Conservation (phyloP, 2,329 filamentous ascomycete species). For the Calonectria hongkongensis region DNA sequence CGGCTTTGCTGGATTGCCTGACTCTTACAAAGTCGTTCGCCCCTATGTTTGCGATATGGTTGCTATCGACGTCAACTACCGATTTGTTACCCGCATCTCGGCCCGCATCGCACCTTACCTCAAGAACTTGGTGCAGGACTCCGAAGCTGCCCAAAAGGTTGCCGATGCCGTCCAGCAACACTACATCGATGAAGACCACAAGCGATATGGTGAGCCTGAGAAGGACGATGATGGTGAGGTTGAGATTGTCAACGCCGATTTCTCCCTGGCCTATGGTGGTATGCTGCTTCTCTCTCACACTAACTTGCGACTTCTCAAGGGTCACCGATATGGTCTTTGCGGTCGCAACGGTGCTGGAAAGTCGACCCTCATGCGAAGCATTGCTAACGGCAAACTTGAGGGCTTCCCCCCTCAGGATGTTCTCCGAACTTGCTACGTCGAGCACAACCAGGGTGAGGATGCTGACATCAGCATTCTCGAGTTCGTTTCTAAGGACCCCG, state of each 20-base stretch:
- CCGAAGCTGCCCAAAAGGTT: conserved; percentile 77
- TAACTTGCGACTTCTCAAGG: conserved; percentile 94
- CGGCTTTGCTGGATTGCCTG: conserved; percentile 75
- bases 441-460: conserved; percentile 99
- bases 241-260: conserved; percentile 98
- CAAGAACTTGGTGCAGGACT: conserved; percentile 78
- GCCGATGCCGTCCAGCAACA: conserved; percentile 84
- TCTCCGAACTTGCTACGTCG: conserved; percentile 96
- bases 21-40: conserved; percentile 80
- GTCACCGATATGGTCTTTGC: conserved; percentile 97
- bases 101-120: conserved; percentile 85
- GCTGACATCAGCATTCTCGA: conserved; percentile 97
- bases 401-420: conserved; percentile 96
- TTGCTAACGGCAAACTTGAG: conserved; percentile 95
- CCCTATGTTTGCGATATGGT: conserved; percentile 89
- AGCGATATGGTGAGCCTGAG: conserved; percentile 88
- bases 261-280: conserved; percentile 97
- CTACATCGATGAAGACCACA: conserved; percentile 89
- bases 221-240: conserved; percentile 94
- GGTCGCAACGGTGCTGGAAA: conserved; percentile 98
- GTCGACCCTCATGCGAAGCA: conserved; percentile 98
- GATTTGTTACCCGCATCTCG: conserved; percentile 83
- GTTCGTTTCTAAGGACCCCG: conserved; percentile 92
- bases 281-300: conserved; percentile 98
- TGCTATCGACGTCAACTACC: conserved; percentile 89